A percentile compares a stretch with the other conserved stretches of the same genome.
Evolutionary conservation across 192 early-diverging fungal species (phyloP).

Genomic region (Coemansia guatemalensis): DNA sequence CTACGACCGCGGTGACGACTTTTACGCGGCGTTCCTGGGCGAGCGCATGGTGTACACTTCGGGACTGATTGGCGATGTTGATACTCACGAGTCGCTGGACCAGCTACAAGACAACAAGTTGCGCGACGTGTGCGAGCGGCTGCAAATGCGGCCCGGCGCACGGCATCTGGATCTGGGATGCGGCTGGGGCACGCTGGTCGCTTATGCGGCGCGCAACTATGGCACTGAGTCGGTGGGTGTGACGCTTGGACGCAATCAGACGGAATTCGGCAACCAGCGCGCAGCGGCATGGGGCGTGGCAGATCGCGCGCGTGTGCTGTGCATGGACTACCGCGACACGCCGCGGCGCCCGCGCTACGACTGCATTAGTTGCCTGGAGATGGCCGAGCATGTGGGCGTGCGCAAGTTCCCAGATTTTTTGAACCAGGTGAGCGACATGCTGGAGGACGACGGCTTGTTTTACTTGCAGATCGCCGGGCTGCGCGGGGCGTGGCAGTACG

Average conservation of each 20-base stretch:
- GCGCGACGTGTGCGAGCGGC: conserved; percentile 82
- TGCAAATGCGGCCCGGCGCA: conserved; percentile 82
- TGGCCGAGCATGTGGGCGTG: conserved; percentile 99
- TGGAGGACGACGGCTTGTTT: conserved; percentile 98
- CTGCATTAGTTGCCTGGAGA: conserved; percentile 97
- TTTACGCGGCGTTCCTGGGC: conserved; percentile 93
- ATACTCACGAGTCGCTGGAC: conserved; percentile 82
- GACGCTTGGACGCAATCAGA: conserved; percentile 91
- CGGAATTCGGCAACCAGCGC: conserved; percentile 81
- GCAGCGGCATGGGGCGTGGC: conserved; percentile 80
- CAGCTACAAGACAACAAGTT: conserved; percentile 97
- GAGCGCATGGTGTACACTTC: conserved; percentile 97
- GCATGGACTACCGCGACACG: conserved; percentile 99
- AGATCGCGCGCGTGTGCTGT: conserved; percentile 74
- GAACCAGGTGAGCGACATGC: conserved; percentile 87
- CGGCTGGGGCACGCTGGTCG: conserved; percentile 94
- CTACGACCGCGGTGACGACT: conserved; percentile 99
- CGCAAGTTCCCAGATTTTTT: conserved; percentile 89
- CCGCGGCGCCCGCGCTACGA: conserved; percentile 83
- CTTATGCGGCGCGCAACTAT: conserved; percentile 87
- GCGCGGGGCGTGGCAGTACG: conserved; percentile 77
- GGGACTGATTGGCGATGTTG: conserved; percentile 79
- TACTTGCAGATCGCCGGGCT: conserved; percentile 98
- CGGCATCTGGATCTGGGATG: conserved; percentile 96
- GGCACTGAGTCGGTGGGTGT: conserved; percentile 90